Base-by-base conservation (phyloP, 139 green algal genomes). In the Zygnema cylindricum region DNA sequence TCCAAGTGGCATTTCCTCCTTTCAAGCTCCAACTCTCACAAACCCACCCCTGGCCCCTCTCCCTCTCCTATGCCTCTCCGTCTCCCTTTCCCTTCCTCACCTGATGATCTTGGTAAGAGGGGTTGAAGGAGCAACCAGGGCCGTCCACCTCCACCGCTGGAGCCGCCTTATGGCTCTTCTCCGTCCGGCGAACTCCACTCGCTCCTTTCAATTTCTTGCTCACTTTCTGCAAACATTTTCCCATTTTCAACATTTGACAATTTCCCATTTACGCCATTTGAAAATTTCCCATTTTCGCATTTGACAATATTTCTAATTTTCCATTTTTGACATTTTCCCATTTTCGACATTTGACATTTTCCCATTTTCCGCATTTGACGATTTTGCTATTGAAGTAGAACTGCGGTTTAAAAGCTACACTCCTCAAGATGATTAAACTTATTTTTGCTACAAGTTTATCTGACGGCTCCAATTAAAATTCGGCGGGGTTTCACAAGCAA, bases 71-170 rank as follows among this genome's bases (percentile, higher is more conserved):
- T 73, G 30, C 30, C 30, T 30, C 30, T 30, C 30, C 57, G 30
- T n/a, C 30, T 73, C n/a, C n/a, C 21, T 21, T 21, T 23, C 73
- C 21, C 73, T 36, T 11, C 32, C 55, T 69, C 1, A 93, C 92
- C 92, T 94, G 92, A 82, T 94, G 92, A 54, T 87, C 42, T 40
- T 94, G 89, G 22, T 76, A 42, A 3, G 93, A 90, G 0, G 96
- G 96, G 88, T 98, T 98, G 92, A 95, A 97, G 2, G 95, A 97
- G 89, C 94, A 97, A 42, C 96, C 96, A 0, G 96, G 91, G 11
- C 87, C 39, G 57, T 95, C 94, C 1, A 97, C 86, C 84, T 97
- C 94, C 30, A 98, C 92, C 21, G 93, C 88, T 36, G 86, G 7
- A 25, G 71, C 38, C 11, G 71, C 36, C 71, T 38, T 25, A 41